phyloP scores from a whole-genome alignment of 345 rosid genomes.

The Moringa oleifera region DNA sequence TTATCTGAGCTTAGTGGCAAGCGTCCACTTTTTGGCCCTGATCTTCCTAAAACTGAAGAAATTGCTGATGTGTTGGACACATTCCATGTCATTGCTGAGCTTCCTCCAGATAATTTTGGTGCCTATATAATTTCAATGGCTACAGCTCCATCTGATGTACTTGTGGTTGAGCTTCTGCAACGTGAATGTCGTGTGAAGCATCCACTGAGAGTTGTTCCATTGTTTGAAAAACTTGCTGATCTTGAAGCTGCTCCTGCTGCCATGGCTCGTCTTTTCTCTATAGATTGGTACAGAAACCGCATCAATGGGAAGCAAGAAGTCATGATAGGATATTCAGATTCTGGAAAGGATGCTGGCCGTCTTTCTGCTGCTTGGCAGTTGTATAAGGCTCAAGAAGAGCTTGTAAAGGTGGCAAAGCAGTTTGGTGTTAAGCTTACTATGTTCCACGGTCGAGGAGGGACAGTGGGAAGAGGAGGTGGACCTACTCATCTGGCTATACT shows the following conservation, averaged over 20 bases:
- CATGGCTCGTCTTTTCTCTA: constrained; percentile 79
- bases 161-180: constrained; percentile 92
- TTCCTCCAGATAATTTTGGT: constrained; percentile 79
- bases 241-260: constrained; percentile 98
- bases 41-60: constrained; percentile 93
- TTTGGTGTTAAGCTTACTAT: constrained; percentile 85
- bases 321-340: constrained; percentile 98
- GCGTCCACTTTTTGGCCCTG: constrained; percentile 92
- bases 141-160: constrained; percentile 86
- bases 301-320: constrained; percentile 97
- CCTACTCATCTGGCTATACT: constrained; percentile 98
- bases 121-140: constrained; percentile 99
- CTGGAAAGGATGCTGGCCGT: constrained; percentile 96
- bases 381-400: constrained; percentile 97
- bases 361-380: constrained; percentile 97
- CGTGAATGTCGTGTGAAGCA: constrained; percentile 88
- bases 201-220: constrained; percentile 93
- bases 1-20: constrained; percentile 86
- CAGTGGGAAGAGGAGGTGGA: constrained; percentile 99
- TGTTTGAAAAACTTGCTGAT: constrained; percentile 97
- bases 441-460: constrained; percentile 99
- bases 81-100: constrained; percentile 74
- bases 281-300: constrained; percentile 88
- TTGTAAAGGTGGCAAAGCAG: constrained; percentile 82
- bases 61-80: constrained; percentile 89